phyloP scores from a whole-genome alignment of 129 eudicot genomes.

The Flaveria bidentis region DNA sequence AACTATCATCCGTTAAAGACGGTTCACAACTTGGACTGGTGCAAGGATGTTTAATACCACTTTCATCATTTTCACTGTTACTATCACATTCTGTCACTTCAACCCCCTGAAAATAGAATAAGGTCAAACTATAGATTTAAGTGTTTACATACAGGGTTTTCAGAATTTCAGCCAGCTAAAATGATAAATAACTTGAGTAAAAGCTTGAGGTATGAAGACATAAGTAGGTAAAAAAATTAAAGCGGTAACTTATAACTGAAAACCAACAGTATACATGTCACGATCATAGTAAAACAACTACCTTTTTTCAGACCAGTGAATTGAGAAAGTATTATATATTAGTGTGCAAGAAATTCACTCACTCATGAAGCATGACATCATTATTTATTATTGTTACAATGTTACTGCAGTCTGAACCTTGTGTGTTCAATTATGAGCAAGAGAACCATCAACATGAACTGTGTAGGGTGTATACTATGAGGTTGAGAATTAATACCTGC shows the following conservation, averaged over 20 bases:
- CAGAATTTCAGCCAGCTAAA: slow-evolving; percentile 11
- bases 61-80: slow-evolving; percentile 35
- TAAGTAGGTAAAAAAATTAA: neutral
- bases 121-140: slow-evolving; percentile 7
- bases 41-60: slow-evolving; percentile 34
- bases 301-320: neutral
- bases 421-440: slow-evolving; percentile 5
- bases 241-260: neutral
- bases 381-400: neutral
- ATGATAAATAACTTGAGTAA: neutral
- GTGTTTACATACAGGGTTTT: neutral
- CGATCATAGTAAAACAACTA: neutral
- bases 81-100: slow-evolving; percentile 44
- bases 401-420: neutral
- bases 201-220: neutral
- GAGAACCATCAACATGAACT: neutral
- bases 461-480: slow-evolving; percentile 8
- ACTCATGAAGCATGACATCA: neutral
- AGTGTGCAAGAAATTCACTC: neutral
- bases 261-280: neutral
- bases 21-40: slow-evolving; percentile 52
- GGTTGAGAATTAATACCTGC: slow-evolving; percentile 51
- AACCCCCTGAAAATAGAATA: slow-evolving; percentile 44
- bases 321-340: neutral
- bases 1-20: slow-evolving; percentile 63